Percentiles rank a stretch among this genome's conserved stretches.
phyloP scores from a whole-genome alignment of 2,329 filamentous ascomycete species.

The Beauveria sp. region DNA sequence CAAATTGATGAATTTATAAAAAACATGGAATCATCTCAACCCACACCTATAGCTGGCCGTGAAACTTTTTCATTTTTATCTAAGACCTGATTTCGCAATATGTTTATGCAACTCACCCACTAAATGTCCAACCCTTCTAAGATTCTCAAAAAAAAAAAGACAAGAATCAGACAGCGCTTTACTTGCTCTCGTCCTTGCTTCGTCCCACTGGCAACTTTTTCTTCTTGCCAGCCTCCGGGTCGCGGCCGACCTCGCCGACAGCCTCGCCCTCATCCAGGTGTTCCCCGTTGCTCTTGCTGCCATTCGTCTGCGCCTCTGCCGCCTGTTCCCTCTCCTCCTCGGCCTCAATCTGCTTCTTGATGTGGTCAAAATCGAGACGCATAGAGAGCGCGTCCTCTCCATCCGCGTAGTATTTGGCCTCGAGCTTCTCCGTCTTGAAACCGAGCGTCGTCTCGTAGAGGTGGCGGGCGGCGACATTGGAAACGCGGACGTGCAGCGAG shows the following conservation, averaged over 20 bases:
- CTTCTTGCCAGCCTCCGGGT: conserved; percentile 42
- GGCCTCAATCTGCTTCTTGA: conserved; percentile 42
- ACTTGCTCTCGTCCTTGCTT: conserved; percentile 52
- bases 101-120: background rate
- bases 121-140: background rate
- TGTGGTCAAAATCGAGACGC: conserved; percentile 70
- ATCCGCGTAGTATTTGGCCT: conserved; percentile 91
- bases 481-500: conserved; percentile 89
- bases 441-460: conserved; percentile 89
- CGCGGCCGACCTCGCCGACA: conserved; percentile 57
- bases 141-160: background rate
- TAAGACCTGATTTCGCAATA: background rate
- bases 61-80: conserved; percentile 3
- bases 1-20: background rate
- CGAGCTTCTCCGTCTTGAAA: conserved; percentile 80
- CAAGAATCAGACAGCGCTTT: conserved; percentile 1
- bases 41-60: background rate
- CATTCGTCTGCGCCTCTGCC: conserved; percentile 24
- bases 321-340: conserved; percentile 35
- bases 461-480: conserved; percentile 83
- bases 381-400: conserved; percentile 95
- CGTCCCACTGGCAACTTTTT: conserved; percentile 81
- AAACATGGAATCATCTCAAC: conserved; percentile 11
- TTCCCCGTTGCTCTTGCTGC: conserved; percentile 28
- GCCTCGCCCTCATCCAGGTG: conserved; percentile 59